Evolutionary conservation across 306 rosid genomes (phyloP).

Genomic region (Rosa rugosa): DNA sequence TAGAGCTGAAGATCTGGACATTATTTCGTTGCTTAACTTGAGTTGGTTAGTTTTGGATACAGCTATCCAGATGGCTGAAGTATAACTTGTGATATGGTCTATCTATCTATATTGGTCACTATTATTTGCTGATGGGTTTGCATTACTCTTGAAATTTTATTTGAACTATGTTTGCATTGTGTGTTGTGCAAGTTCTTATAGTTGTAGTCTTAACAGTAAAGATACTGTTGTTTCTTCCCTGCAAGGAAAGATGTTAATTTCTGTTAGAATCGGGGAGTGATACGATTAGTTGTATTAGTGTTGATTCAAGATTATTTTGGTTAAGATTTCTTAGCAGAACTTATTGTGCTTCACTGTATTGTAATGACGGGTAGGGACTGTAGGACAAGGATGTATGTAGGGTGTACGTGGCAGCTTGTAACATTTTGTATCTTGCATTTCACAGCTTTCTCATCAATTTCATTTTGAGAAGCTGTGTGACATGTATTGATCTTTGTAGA

Average conservation of each 20-base stretch:
- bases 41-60: slow-evolving; percentile 23
- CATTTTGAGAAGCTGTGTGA: slow-evolving; percentile 9
- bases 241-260: background rate
- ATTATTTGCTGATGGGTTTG: slow-evolving; percentile 14
- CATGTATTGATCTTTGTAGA: slow-evolving; percentile 15
- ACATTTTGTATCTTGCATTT: background rate
- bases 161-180: slow-evolving; percentile 7
- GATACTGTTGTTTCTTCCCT: background rate
- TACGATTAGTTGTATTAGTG: background rate
- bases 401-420: background rate
- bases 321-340: background rate
- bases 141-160: slow-evolving; percentile 7
- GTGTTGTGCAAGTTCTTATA: slow-evolving; percentile 17
- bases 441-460: background rate
- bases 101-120: slow-evolving; percentile 15
- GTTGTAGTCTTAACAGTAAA: background rate
- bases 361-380: background rate
- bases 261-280: background rate
- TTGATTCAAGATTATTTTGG: background rate
- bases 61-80: slow-evolving; percentile 12
- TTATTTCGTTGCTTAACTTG: slow-evolving; percentile 24
- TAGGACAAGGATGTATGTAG: background rate
- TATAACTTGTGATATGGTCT: slow-evolving; percentile 15
- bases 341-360: background rate
- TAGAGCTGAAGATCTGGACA: slow-evolving; percentile 20